phyloP scores from a whole-genome alignment of 352 stramenopile species.

The Peronospora farinosa region DNA sequence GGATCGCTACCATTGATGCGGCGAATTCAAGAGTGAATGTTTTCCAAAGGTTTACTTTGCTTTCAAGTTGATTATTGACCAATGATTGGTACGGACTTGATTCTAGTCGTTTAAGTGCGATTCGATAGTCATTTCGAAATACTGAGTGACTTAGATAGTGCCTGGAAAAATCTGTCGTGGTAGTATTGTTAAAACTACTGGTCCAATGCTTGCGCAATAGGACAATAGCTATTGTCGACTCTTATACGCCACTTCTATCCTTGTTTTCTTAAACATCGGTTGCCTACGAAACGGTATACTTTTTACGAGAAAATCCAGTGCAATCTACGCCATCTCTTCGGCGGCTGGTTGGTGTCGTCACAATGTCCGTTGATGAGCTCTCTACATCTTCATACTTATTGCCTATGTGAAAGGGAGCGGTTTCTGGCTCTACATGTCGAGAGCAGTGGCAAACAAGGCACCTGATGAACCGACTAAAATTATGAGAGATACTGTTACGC shows the following conservation, averaged over 20 bases:
- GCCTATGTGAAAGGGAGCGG: constrained; percentile 16
- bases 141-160: constrained; percentile 60
- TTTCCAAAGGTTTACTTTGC: constrained; percentile 11
- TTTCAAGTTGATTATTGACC: not conserved
- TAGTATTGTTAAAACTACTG: constrained; percentile 56
- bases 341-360: constrained; percentile 69
- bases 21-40: constrained; percentile 4
- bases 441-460: constrained; percentile 55
- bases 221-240: constrained; percentile 57
- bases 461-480: constrained; percentile 70
- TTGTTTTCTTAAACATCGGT: constrained; percentile 40
- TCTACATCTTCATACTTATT: not conserved
- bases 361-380: constrained; percentile 49
- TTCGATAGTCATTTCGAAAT: constrained; percentile 49
- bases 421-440: constrained; percentile 80
- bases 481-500: constrained; percentile 56
- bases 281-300: constrained; percentile 45
- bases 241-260: constrained; percentile 72
- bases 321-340: constrained; percentile 77
- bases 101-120: constrained; percentile 9
- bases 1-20: constrained; percentile 57
- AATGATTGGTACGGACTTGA: not conserved
- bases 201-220: constrained; percentile 31
- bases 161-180: constrained; percentile 58
- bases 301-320: constrained; percentile 33